Evolutionary conservation across 2,329 filamentous ascomycete species (phyloP), one percentile per base, ranked within the genome.

Genomic region (Macroventuria anomochaeta): DNA sequence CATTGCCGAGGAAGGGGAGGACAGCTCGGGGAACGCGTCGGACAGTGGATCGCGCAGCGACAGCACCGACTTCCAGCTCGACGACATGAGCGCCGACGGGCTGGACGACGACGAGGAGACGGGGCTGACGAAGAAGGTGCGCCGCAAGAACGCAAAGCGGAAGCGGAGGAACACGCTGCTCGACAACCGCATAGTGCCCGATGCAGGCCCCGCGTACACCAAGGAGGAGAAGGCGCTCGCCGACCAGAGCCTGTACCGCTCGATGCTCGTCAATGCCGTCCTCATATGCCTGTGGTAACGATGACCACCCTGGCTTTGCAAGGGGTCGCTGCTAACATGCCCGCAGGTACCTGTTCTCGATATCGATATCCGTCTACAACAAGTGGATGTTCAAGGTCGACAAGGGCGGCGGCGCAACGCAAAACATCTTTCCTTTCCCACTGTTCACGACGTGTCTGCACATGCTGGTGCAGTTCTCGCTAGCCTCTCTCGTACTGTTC

Each of bases 381-480:
- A 97, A 97, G 79, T 97, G 95, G 95, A 97, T 99, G 93, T 97
- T 99, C 77, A 84, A 88, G 57, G 84, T 88, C 43, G 71, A 73
- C 17, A 68, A 67, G 46, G 71, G 61, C 42, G 72, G 73, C 55
- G 71, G 72, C 47, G 59, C 72, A 50, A 53, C 69, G 7, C 55
- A 69, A 49, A 71, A 74, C 63, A 88, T 97, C 76, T 99, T 99
- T 73, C 88, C 90, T 44, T 97, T 95, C 69, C 95, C 95, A 32
- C 83, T 99, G 42, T 97, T 97, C 76, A 96, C 93, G 10, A 99
- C 95, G 3, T 90, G 91, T 60, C 81, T 95, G 73, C 95, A 99
- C 78, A 97, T 97, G 93, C 79, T 75, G 18, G 92, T 99, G 42
- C 95, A 99, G 73, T 97, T 97, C 76, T 76, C 81, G 13, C 85